Evolutionary conservation across 805 yeast genomes (phyloP), one percentile per base, ranked within the genome.

Genomic region (Lipomyces chichibuensis): DNA sequence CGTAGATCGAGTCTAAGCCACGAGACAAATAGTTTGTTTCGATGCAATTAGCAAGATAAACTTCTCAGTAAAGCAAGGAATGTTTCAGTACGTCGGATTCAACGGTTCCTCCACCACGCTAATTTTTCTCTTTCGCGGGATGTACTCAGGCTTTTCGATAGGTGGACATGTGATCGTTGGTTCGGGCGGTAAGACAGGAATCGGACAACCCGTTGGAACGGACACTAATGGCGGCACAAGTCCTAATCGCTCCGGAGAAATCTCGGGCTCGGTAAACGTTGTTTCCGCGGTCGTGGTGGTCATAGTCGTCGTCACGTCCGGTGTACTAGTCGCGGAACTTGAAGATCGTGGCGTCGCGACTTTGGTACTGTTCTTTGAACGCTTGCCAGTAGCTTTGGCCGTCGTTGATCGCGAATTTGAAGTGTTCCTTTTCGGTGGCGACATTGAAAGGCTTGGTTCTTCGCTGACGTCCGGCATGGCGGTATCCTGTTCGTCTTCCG

Each of bases 101-200:
- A 64, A 54, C 4, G 69, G 60, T 14, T 35, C 53, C 14, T 58
- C 59, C 9, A 62, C 69, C n/a, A 67, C 68, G 43, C 69, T 65
- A 14, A 67, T 65, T 59, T 67, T 67, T 51, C 70, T 63, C 60
- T 64, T 64, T 17, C 63, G 66, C 17, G 62, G 56, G 54, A 25
- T 29, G 14, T 14, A 58, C 7, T 27, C 25, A 13, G 46, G 14
- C 9, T 1, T 20, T 14, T 56, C 46, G 46, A 35, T 37, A 17
- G 20, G 59, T 6, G 59, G 20, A 17, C 25, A 49, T 2, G 14
- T 27, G 39, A n/a, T 7, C 1, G 33, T 3, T 49, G 53, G 53
- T 49, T 49, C 53, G 13, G n/a, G 8, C 25, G 27, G 14, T 7
- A 23, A 49, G 27, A 49, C 14, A 11, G 27, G 53, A 23, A 49